Base-by-base conservation (phyloP, 805 yeast species). In the Zygotorulaspora sp. region DNA sequence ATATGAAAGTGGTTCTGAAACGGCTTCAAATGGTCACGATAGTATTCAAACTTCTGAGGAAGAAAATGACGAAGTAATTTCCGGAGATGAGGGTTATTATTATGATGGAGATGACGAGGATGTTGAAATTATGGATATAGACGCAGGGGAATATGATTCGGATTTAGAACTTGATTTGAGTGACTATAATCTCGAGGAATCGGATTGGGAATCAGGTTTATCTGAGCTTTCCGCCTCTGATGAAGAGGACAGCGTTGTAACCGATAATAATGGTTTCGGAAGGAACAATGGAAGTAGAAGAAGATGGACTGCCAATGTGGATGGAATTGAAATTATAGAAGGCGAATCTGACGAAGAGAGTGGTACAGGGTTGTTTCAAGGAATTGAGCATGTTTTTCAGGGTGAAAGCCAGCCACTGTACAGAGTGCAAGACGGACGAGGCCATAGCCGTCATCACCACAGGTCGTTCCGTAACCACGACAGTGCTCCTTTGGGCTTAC, bases 191-290 rank as follows among this genome's bases (percentile, higher is more conserved):
- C 63, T 62, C 8, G 65, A 53, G 17, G 63, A 55, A 17, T 54
- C 63, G 1, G 63, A 54, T 28, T 60, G 63, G 60, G 67, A 63
- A 36, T 58, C 63, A 3, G 64, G 63, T 0, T 50, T 62, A 6
- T 60, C 65, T 3, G 63, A 59, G 18, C 41, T 58, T 11, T 47
- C 59, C 1, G 55, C 56, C 3, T 51, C 59, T 6, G 59, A 55
- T 10, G 58, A 46, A 18, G 62, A 55, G n/a, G 63, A 54, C 10
- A 57, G 52, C 6, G 62, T 53, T 12, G 55, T 48, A 10, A 52
- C 48, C 6, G 59, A 47, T 6, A 53, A 50, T 17, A 48, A 42
- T 15, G 41, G 46, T 21, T 45, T 41, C 24, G 43, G 38, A 3
- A 38, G 47, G 5, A 41, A 55, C 12, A 42, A 45, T n/a, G 42